Percentiles rank a stretch among this genome's conserved stretches.
phyloP scores from a whole-genome alignment of 1,139 yeast species.

The Maudiozyma humilis region DNA sequence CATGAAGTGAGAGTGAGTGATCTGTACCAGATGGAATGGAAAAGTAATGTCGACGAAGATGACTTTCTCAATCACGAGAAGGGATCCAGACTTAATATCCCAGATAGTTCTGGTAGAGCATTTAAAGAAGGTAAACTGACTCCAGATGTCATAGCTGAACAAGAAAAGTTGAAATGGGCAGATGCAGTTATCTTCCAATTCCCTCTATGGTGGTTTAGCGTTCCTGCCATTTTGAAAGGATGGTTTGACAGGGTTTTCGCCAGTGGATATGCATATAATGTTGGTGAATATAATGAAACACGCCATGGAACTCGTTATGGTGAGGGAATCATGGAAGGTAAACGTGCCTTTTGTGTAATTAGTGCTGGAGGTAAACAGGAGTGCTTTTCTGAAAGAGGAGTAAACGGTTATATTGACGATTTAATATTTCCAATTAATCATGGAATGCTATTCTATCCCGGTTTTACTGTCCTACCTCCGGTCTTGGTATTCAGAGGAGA shows the following conservation, averaged over 20 bases:
- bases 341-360: constrained; percentile 19
- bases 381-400: constrained; percentile 18
- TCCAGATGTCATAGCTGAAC: constrained; percentile 16
- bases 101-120: constrained; percentile 13
- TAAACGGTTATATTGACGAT: constrained; percentile 22
- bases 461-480: constrained; percentile 21
- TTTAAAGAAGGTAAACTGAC: constrained; percentile 13
- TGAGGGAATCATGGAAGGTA: constrained; percentile 20
- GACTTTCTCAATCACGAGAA: constrained; percentile 16
- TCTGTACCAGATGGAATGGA: constrained; percentile 20
- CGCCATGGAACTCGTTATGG: constrained; percentile 18
- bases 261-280: constrained; percentile 20
- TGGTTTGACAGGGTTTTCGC: constrained; percentile 25
- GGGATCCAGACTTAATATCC: constrained; percentile 11
- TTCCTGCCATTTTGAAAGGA: constrained; percentile 29
- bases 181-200: constrained; percentile 22
- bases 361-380: constrained; percentile 18
- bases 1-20: constrained; percentile 24
- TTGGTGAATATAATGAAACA: constrained; percentile 10
- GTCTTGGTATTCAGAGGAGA: constrained; percentile 14
- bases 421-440: constrained; percentile 23
- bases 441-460: constrained; percentile 21
- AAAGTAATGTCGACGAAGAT: constrained; percentile 15
- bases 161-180: constrained; percentile 28
- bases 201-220: constrained; percentile 27